Conservation (phyloP, 306 rosid genomes). For the Prunus kanzakura region DNA sequence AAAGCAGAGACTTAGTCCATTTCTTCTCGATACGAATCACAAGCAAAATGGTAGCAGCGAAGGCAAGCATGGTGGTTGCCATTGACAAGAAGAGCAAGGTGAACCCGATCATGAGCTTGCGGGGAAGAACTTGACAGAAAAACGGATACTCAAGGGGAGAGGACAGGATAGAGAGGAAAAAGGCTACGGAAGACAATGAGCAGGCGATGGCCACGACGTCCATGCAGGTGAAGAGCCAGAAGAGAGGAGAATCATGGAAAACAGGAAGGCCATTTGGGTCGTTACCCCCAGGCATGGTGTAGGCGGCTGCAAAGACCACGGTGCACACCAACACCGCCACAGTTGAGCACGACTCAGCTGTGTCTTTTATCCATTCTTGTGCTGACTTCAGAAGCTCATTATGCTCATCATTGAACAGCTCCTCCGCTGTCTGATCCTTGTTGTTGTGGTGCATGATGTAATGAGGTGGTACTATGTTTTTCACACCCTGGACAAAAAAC, state of each 20-base stretch:
- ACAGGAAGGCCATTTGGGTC: background rate
- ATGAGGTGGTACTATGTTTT: background rate
- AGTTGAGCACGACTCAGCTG: slow-evolving; percentile 35
- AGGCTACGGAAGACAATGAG: slow-evolving; percentile 29
- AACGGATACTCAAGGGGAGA: slow-evolving; percentile 27
- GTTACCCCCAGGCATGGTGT: slow-evolving; percentile 22
- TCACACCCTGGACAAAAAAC: slow-evolving; percentile 18
- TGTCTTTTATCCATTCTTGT: slow-evolving; percentile 28
- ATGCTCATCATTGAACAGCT: background rate
- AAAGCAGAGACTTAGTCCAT: slow-evolving; percentile 15
- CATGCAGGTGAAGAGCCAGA: slow-evolving; percentile 31
- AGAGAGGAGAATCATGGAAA: slow-evolving; percentile 10
- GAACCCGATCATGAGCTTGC: slow-evolving; percentile 24
- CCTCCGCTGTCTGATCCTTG: background rate
- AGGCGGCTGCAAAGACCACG: slow-evolving; percentile 36
- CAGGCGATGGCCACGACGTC: slow-evolving; percentile 29
- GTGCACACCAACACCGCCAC: slow-evolving; percentile 31
- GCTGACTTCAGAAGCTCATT: slow-evolving; percentile 5
- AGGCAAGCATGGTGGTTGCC: slow-evolving; percentile 32
- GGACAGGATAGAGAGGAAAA: slow-evolving; percentile 36
- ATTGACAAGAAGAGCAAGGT: slow-evolving; percentile 24
- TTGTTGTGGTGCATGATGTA: background rate
- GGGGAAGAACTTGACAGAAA: slow-evolving; percentile 24
- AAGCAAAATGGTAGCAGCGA: slow-evolving; percentile 29
- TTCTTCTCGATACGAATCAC: background rate